Evolutionary conservation across 2,329 filamentous ascomycete genomes (phyloP).

Genomic region (Zymoseptoria ardabiliae): DNA sequence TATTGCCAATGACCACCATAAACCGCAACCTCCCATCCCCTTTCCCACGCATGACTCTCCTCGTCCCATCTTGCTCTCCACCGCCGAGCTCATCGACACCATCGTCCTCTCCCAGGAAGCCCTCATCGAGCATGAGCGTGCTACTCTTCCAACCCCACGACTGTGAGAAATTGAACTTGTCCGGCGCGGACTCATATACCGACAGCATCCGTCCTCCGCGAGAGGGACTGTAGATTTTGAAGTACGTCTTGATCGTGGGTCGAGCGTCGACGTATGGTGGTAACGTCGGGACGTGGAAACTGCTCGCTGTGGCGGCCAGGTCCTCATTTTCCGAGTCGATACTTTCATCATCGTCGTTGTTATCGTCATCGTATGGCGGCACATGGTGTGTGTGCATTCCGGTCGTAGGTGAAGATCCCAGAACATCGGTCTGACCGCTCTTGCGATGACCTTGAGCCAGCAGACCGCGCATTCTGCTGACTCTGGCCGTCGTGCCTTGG

Average conservation of each 20-base stretch:
- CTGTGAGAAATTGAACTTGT: conserved; percentile 54
- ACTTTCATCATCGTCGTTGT: conserved; percentile 20
- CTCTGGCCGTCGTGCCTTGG: conserved; percentile 6
- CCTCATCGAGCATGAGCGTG: conserved; percentile 50
- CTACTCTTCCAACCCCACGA: conserved; percentile 56
- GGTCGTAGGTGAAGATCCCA: conserved; percentile 9
- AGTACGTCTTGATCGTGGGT: conserved; percentile 54
- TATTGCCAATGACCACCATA: conserved; percentile 53
- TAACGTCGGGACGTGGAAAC: conserved; percentile 36
- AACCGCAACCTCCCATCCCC: conserved; percentile 49
- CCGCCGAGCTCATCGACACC: conserved; percentile 28
- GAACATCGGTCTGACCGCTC: conserved; percentile 21
- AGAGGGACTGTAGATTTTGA: conserved; percentile 54
- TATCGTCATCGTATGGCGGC: conserved; percentile 2
- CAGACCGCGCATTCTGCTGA: conserved; percentile 21
- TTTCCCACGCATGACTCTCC: conserved; percentile 30
- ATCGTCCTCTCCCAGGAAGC: conserved; percentile 27
- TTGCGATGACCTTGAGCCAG: conserved; percentile 22
- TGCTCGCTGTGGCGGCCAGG: conserved; percentile 16
- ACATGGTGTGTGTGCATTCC: not conserved
- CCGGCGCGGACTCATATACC: conserved; percentile 52
- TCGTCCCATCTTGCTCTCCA: conserved; percentile 13
- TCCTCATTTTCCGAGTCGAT: conserved; percentile 11
- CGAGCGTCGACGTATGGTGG: conserved; percentile 49
- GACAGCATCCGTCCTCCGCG: conserved; percentile 52